Conservation (phyloP, 345 rosid species). For the Psidium friedrichsthalianum region DNA sequence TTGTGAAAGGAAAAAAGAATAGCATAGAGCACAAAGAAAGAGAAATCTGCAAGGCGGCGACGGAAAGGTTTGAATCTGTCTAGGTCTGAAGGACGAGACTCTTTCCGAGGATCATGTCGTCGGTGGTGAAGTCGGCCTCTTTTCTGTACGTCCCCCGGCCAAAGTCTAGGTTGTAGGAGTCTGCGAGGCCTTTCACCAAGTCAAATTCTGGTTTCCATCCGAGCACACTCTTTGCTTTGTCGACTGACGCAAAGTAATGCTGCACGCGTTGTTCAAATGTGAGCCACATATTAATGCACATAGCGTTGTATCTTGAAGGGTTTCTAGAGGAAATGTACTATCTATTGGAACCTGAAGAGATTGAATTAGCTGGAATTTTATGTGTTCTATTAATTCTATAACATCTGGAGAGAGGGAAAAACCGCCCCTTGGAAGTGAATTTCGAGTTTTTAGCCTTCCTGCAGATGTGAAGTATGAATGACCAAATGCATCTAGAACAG, state of each 20-base stretch:
- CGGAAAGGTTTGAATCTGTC: background rate
- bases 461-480: background rate
- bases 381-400: background rate
- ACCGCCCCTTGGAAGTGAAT: background rate
- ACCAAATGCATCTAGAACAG: background rate
- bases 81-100: constrained; percentile 58
- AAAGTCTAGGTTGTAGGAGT: constrained; percentile 86
- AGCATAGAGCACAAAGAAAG: background rate
- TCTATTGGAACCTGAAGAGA: background rate
- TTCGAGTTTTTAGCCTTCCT: background rate
- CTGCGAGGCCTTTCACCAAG: constrained; percentile 88
- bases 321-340: background rate
- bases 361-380: background rate
- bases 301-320: background rate
- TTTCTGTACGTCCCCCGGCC: constrained; percentile 85
- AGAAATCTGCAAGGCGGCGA: background rate
- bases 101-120: constrained; percentile 80
- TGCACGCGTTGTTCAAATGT: constrained; percentile 11
- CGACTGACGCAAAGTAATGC: constrained; percentile 95
- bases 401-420: background rate
- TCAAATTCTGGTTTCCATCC: constrained; percentile 74
- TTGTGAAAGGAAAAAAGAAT: background rate
- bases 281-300: background rate
- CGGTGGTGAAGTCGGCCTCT: constrained; percentile 87
- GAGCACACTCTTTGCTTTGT: constrained; percentile 76